phyloP scores from a whole-genome alignment of 257 asterid genomes.

The Scutellaria baicalensis region DNA sequence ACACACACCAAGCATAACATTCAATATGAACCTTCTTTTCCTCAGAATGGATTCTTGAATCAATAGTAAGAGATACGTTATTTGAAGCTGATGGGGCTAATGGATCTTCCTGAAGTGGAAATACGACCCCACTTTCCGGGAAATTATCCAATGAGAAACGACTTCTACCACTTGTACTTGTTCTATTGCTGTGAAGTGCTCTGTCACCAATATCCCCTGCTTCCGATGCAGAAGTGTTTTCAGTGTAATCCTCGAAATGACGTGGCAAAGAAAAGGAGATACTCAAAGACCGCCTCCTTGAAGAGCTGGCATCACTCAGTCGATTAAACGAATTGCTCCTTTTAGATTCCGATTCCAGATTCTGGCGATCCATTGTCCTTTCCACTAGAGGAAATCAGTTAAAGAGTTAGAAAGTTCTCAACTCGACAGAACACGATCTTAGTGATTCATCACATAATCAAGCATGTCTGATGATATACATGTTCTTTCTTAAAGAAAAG shows the following conservation, averaged over 20 bases:
- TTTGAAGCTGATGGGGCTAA: conserved; percentile 13
- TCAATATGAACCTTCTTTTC: conserved; percentile 15
- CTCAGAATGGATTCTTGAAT: conserved; percentile 26
- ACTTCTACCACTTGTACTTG: conserved; percentile 40
- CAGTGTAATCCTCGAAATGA: conserved; percentile 32
- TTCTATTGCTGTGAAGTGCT: conserved; percentile 53
- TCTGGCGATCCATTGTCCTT: conserved; percentile 37
- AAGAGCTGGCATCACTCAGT: conserved; percentile 35
- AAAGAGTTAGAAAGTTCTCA: neutral
- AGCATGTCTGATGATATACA: neutral
- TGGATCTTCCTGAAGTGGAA: conserved; percentile 40
- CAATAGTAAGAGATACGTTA: conserved; percentile 9
- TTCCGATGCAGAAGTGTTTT: conserved; percentile 62
- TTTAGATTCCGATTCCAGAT: conserved; percentile 26
- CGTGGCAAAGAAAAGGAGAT: conserved; percentile 19
- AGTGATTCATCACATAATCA: neutral
- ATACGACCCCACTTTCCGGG: conserved; percentile 31
- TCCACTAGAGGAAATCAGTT: neutral
- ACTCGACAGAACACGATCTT: neutral
- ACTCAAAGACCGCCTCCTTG: conserved; percentile 42
- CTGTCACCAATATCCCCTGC: conserved; percentile 96
- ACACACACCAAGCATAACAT: neutral
- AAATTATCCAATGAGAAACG: conserved; percentile 32
- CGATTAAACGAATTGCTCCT: conserved; percentile 36
- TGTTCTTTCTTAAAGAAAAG: too few relatives aligned